phyloP scores from a whole-genome alignment of 441 rosid species.

The Populus hybrid region DNA sequence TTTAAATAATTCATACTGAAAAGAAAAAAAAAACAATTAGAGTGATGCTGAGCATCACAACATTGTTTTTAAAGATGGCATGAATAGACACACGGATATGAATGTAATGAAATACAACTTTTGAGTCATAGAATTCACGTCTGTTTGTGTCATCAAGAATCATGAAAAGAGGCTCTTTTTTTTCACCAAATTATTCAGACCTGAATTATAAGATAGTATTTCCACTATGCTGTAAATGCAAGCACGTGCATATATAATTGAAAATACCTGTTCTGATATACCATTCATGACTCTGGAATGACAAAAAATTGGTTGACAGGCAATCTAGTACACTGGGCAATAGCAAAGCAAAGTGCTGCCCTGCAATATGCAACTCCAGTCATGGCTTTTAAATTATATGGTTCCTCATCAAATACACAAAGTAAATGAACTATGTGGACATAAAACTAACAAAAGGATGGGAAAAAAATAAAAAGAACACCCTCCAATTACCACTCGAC shows the following conservation, averaged over 20 bases:
- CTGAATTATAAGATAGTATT: background rate
- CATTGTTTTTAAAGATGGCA: background rate
- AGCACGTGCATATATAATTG: background rate
- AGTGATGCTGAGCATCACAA: background rate
- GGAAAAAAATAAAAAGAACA: constrained; percentile 12
- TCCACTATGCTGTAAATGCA: background rate
- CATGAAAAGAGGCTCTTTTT: background rate
- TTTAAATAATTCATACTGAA: background rate
- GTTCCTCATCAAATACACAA: background rate
- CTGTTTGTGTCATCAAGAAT: background rate
- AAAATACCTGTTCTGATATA: constrained; percentile 82
- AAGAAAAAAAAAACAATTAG: background rate
- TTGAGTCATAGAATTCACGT: background rate
- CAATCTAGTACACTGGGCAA: constrained; percentile 85
- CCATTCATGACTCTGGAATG: constrained; percentile 86
- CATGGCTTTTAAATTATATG: constrained; percentile 2
- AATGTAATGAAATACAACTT: background rate
- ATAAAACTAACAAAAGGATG: background rate
- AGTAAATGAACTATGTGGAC: background rate
- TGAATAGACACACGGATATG: background rate
- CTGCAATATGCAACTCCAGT: constrained; percentile 46
- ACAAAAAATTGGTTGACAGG: constrained; percentile 77
- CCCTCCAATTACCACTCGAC: constrained; percentile 62
- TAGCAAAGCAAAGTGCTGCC: constrained; percentile 77
- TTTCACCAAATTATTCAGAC: background rate